Percentiles rank a stretch among this genome's conserved stretches.
Conservation (phyloP, 345 rosid genomes). For the Cardamine chenopodiifolia region DNA sequence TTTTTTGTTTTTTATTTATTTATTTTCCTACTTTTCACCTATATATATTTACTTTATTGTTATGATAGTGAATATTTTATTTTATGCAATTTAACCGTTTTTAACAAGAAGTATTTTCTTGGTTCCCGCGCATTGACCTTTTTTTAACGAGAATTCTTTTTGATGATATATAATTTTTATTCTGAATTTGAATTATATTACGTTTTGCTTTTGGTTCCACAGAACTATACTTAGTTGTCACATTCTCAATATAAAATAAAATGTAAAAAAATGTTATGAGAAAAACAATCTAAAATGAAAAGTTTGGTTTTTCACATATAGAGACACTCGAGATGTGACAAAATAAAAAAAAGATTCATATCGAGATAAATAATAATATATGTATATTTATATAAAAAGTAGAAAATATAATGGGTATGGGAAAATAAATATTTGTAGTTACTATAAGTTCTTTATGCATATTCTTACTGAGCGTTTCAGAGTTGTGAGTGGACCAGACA, state of each 20-base stretch:
- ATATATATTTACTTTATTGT: background rate
- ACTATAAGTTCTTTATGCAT: conserved; percentile 2
- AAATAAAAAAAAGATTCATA: background rate
- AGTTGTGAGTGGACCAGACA: conserved; percentile 29
- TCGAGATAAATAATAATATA: background rate
- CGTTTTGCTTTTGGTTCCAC: background rate
- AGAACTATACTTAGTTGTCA: background rate
- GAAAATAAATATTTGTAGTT: background rate
- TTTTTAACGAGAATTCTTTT: background rate
- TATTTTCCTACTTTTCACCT: background rate
- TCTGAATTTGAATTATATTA: background rate
- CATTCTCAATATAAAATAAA: background rate
- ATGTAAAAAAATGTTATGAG: background rate
- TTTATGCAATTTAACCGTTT: conserved; percentile 30
- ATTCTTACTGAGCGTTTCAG: conserved; percentile 32
- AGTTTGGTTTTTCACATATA: background rate
- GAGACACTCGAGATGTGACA: too few relatives aligned
- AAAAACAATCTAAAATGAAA: background rate
- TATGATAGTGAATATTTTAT: background rate
- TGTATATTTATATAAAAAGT: background rate
- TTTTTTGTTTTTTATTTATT: background rate
- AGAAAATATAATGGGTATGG: background rate
- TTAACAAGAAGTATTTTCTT: conserved; percentile 12
- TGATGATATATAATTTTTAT: background rate
- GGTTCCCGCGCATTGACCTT: background rate